Evolutionary conservation across 371 early-diverging fungal species (phyloP), one percentile per base, ranked within the genome.

Genomic region (Actinomucor elegans): DNA sequence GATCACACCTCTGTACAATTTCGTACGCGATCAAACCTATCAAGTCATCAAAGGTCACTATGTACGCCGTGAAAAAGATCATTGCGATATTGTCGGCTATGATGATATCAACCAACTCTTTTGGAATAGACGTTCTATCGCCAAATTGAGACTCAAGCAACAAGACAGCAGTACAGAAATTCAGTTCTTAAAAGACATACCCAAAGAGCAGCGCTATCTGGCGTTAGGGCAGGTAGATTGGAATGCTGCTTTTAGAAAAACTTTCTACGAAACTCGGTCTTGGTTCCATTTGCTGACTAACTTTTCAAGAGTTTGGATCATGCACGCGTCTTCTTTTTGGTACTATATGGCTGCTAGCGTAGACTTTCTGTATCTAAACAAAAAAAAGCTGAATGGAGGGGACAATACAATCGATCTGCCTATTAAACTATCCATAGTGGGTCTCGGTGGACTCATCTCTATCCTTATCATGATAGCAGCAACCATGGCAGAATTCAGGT

Each of bases 51-150:
- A 80, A 32, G 88, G 89, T 36, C 87, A 88, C 48, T 86, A 81
- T 57, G 77, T 91, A 21, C 88, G 87, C 57, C 81, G 85, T 37
- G 92, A 93, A 69, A 82, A 81, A 46, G 94, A 93, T 52, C 95
- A 94, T 65, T 69, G 80, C 24, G 67, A 69, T n/a, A 85, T 84
- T 20, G 84, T 94, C 40, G 94, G 94, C 15, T 93, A 94, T 60
- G 94, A 92, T 58, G 94, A 94, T 51, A 80, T 92, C 48, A 94
- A 94, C 57, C 92, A 94, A 59, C 67, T 88, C 10, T 94, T 94
- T 65, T 93, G 93, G 92, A 75, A 83, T 27, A 82, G 80, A 9
- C 80, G 86, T 40, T 74, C 82, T 3, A 78, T 94, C 38, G 77
- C 81, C 21, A 69, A 70, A 11, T 77, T 94, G 28, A 49, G 55